Evolutionary conservation across 768 basidiomycete genomes (phyloP).

Genomic region (Suillus tomentosus): DNA sequence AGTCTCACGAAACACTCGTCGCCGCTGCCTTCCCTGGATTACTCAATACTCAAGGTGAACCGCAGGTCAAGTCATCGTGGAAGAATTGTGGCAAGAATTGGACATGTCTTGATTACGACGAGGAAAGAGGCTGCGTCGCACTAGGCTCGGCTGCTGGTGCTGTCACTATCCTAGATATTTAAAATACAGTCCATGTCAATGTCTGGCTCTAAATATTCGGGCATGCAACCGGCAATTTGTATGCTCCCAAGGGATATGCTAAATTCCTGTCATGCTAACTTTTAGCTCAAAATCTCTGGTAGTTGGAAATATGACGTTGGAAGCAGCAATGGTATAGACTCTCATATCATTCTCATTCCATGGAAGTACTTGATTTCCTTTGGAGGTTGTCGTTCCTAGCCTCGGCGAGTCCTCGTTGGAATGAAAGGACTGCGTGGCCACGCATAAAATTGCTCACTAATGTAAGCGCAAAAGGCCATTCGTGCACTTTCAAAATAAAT

Average conservation of each 20-base stretch:
- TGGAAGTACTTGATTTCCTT: not conserved
- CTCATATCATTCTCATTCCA: not conserved
- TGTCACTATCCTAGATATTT: conserved; percentile 45
- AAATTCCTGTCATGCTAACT: not conserved
- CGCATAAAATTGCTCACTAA: not conserved
- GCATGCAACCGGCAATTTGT: not conserved
- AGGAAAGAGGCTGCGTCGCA: conserved; percentile 53
- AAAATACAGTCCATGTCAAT: not conserved
- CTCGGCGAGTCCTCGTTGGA: not conserved
- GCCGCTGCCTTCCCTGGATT: conserved; percentile 52
- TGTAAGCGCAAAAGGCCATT: not conserved
- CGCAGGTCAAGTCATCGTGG: conserved; percentile 34
- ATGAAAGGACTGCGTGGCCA: not conserved
- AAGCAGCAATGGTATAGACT: not conserved
- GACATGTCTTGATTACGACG: conserved; percentile 65
- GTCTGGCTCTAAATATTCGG: not conserved
- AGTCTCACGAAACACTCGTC: conserved; percentile 43
- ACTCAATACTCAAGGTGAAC: conserved; percentile 20
- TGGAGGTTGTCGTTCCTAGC: not conserved
- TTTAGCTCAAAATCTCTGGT: not conserved
- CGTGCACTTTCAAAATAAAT: not conserved
- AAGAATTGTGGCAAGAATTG: conserved; percentile 44
- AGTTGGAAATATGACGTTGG: not conserved
- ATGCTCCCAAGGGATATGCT: not conserved
- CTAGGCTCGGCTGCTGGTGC: conserved; percentile 52